Evolutionary conservation across 768 basidiomycete species (phyloP), one percentile per base, ranked within the genome.

Genomic region (Clavaria fumosa): DNA sequence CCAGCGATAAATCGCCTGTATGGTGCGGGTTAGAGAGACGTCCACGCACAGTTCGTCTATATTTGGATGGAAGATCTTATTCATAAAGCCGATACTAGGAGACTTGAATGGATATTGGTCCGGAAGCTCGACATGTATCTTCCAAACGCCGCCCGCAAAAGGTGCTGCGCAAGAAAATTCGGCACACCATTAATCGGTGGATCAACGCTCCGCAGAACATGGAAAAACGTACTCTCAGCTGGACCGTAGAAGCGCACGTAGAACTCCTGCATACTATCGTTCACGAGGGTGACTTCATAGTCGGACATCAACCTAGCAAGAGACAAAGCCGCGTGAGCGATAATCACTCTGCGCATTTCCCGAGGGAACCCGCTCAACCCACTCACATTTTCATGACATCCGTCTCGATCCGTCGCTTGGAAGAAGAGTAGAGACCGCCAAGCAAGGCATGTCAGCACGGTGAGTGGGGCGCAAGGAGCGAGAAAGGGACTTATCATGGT

Each of bases 1-100:
- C n/a, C n/a, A n/a, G n/a, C n/a, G n/a, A n/a, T n/a, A n/a, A n/a
- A n/a, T n/a, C n/a, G n/a, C n/a, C n/a, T n/a, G n/a, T n/a, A n/a
- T n/a, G n/a, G n/a, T n/a, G n/a, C n/a, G n/a, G n/a, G n/a, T n/a
- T n/a, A n/a, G n/a, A n/a, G 23, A 27, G 21, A 39, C 42, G 30
- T 18, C 32, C n/a, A 65, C 88, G 53, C 56, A 96, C 82, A 95
- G 64, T 59, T 99, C 95, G 60, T 99, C 95, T 52, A 99, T 99
- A 53, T 99, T 99, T 14, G 95, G 95, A 50, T 97, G 95, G 55
- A 95, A 97, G 57, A 99, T 96, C 80, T 96, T 96, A 72, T 99
- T 99, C 88, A 95, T 91, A 61, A 99, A 99, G 2, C 95, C 95
- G 47, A 99, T 99, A 53, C 86, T 90, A 4, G 95, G 95, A 20